Evolutionary conservation across 495 filamentous ascomycete genomes (phyloP).

Genomic region (Penicillium bovifimosum): DNA sequence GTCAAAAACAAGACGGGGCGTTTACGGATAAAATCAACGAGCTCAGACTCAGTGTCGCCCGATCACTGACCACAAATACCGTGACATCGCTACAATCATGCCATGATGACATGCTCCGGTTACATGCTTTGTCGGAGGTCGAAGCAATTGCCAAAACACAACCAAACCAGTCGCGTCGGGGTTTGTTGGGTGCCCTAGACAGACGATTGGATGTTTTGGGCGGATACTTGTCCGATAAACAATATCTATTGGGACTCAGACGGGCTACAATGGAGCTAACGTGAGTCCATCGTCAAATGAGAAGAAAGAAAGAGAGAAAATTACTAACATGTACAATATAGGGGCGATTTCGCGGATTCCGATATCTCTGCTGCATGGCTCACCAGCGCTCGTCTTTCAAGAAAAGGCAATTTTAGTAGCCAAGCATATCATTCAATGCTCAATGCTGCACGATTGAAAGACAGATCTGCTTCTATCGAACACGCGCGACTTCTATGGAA

Average conservation of each 20-base stretch:
- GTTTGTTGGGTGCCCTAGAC: constrained; percentile 55
- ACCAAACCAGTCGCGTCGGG: constrained; percentile 26
- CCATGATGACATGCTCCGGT: constrained; percentile 73
- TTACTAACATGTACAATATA: constrained; percentile 19
- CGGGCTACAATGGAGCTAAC: constrained; percentile 77
- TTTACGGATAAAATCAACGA: constrained; percentile 57
- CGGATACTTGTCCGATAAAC: constrained; percentile 82
- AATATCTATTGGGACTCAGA: constrained; percentile 84
- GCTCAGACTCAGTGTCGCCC: constrained; percentile 64
- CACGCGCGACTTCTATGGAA: constrained; percentile 92
- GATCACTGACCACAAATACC: constrained; percentile 63
- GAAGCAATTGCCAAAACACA: constrained; percentile 63
- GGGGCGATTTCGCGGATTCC: constrained; percentile 47
- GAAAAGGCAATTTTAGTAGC: constrained; percentile 74
- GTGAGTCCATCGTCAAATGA: constrained; percentile 15
- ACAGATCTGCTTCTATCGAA: constrained; percentile 82
- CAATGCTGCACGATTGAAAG: constrained; percentile 77
- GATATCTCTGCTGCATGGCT: constrained; percentile 85
- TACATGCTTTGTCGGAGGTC: constrained; percentile 83
- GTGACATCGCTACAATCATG: constrained; percentile 75
- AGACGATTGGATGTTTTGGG: constrained; percentile 79
- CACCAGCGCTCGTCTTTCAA: constrained; percentile 73
- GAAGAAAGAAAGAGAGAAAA: too few species aligned
- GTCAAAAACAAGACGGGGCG: constrained; percentile 42
- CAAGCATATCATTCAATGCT: constrained; percentile 91